Percentiles rank a stretch among this genome's conserved stretches.
Evolutionary conservation across 257 asterid genomes (phyloP).

Genomic region (Oldenlandia corymbosa): DNA sequence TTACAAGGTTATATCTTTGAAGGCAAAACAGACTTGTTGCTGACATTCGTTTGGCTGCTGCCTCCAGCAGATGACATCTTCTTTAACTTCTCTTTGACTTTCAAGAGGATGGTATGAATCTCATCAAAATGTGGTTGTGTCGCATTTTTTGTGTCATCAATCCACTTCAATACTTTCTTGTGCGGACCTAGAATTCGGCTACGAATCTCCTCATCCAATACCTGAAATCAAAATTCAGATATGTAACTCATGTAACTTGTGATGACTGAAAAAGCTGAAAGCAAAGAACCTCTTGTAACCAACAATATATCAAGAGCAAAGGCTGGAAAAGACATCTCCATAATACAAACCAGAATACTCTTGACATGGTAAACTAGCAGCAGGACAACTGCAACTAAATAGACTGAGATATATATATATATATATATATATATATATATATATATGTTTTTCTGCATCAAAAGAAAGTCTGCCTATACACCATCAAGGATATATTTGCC

Average conservation of each 20-base stretch:
- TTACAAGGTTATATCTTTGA: slow-evolving; percentile 23
- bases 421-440: neutral
- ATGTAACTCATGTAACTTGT: no score
- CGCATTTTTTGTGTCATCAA: slow-evolving; percentile 62
- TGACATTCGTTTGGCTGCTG: slow-evolving; percentile 10
- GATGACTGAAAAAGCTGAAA: neutral
- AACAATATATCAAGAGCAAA: no score
- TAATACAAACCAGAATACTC: neutral
- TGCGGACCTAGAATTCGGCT: slow-evolving; percentile 49
- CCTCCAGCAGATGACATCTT: slow-evolving; percentile 23
- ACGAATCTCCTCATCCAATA: slow-evolving; percentile 42
- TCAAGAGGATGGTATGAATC: slow-evolving; percentile 35
- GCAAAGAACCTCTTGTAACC: no score
- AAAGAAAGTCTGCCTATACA: neutral
- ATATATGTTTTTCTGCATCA: neutral
- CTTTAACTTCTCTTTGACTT: slow-evolving; percentile 34
- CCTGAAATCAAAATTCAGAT: slow-evolving; percentile 23
- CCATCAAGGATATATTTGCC: neutral
- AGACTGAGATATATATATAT: no score
- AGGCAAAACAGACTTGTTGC: neutral
- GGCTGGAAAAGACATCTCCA: neutral
- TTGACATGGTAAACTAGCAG: neutral
- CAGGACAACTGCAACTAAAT: neutral
- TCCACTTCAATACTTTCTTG: slow-evolving; percentile 63
- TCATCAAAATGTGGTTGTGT: slow-evolving; percentile 75